phyloP scores from a whole-genome alignment of 2,329 filamentous ascomycete species.

The Sporothrix luriei region DNA sequence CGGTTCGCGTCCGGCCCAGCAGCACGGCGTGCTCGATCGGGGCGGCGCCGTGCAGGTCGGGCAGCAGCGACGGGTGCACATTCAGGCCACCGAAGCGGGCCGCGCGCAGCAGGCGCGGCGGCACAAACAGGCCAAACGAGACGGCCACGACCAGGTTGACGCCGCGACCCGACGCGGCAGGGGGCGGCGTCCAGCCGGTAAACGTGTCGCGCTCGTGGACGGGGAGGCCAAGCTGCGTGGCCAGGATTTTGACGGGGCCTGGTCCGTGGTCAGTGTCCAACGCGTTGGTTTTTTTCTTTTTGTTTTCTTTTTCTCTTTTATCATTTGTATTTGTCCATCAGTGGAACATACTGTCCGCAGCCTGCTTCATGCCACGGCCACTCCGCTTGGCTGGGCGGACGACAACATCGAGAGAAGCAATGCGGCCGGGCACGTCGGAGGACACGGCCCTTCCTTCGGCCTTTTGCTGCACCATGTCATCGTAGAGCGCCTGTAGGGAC shows the following conservation, averaged over 20 bases:
- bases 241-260: conserved; percentile 69
- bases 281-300: too few species aligned
- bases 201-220: conserved; percentile 82
- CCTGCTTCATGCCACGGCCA: conserved; percentile 70
- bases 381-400: conserved; percentile 76
- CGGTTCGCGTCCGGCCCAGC: conserved; percentile 60
- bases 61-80: conserved; percentile 87
- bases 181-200: conserved; percentile 59
- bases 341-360: conserved; percentile 62
- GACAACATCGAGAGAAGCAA: conserved; percentile 82
- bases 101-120: conserved; percentile 68
- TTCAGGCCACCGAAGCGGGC: conserved; percentile 87
- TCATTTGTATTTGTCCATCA: too few species aligned
- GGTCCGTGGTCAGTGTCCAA: not conserved
- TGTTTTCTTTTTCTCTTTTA: too few species aligned
- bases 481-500: conserved; percentile 69
- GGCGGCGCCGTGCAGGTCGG: conserved; percentile 81
- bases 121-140: conserved; percentile 90
- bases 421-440: conserved; percentile 48
- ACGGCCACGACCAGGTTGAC: conserved; percentile 87
- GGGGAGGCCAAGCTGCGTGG: conserved; percentile 63
- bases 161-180: conserved; percentile 36
- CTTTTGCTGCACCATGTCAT: conserved; percentile 47
- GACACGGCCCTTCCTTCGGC: not conserved
- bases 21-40: conserved; percentile 86